Conservation (phyloP, 1,284 basidiomycete species). For the Cryptococcus sp. region DNA sequence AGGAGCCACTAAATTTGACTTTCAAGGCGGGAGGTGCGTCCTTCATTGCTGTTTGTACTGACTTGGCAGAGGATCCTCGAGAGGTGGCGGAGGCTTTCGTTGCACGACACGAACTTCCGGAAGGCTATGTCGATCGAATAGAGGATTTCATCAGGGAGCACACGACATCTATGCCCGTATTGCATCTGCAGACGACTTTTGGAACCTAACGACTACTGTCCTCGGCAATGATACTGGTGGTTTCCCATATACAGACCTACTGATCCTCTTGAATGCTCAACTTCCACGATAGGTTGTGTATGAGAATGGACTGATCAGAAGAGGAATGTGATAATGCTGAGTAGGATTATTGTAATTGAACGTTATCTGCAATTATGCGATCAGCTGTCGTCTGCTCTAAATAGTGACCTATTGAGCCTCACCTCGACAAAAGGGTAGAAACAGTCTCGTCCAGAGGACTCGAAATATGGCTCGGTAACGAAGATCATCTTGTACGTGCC, state of each 20-base stretch:
- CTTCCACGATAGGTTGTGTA: constrained; percentile 90
- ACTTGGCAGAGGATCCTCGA: constrained; percentile 22
- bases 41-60: not conserved
- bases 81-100: constrained; percentile 23
- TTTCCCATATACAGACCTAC: not conserved
- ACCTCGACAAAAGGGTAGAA: constrained; percentile 69
- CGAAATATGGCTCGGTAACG: constrained; percentile 77
- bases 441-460: constrained; percentile 56
- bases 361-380: constrained; percentile 56
- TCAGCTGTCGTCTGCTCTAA: not conserved
- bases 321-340: constrained; percentile 85
- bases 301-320: constrained; percentile 84
- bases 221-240: not conserved
- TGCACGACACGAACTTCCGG: constrained; percentile 18
- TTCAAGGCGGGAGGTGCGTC: constrained; percentile 17
- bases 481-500: constrained; percentile 81
- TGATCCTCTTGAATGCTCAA: constrained; percentile 38
- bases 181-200: not conserved
- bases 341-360: constrained; percentile 65
- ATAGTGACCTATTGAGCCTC: constrained; percentile 7
- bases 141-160: constrained; percentile 25
- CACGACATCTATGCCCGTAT: not conserved
- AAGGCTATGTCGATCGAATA: constrained; percentile 29
- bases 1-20: constrained; percentile 18
- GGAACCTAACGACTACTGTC: not conserved